Percentiles rank a stretch among this genome's conserved stretches.
These are phyloP conservation scores for Multifurca ochricompacta DNA, from an alignment of 768 basidiomycete species.

Conservation along the genomic window DNA sequence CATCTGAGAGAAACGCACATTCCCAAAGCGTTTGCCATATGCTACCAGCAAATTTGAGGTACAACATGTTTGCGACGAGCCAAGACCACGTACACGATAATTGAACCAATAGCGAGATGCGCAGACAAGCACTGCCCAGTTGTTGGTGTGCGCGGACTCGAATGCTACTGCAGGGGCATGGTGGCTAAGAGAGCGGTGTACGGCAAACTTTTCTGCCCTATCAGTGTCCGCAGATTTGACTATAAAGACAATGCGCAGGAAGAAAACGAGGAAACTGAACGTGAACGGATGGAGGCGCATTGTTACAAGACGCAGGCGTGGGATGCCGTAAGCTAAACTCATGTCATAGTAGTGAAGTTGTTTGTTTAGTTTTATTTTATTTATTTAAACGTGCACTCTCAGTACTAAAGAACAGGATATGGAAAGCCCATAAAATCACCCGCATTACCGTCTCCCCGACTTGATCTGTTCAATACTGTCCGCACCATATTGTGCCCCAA, in stretches of 20 bases:
- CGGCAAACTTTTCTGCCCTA: background rate
- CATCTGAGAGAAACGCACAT: conserved; percentile 49
- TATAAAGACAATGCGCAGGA: background rate
- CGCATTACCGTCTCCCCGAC: conserved; percentile 5
- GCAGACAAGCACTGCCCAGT: conserved; percentile 97
- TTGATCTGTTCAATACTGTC: conserved; percentile 5
- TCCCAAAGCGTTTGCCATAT: conserved; percentile 97
- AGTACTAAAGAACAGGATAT: background rate
- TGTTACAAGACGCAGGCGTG: background rate
- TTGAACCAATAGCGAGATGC: conserved; percentile 98
- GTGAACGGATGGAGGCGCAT: background rate
- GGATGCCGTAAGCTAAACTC: too few relatives aligned
- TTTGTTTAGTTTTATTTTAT: too few relatives aligned
- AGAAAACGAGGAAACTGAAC: background rate
- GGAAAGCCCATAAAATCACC: background rate
- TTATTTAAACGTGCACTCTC: background rate
- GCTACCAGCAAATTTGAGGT: conserved; percentile 39
- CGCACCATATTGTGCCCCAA: conserved; percentile 6
- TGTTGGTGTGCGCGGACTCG: conserved; percentile 69
- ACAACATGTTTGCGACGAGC: background rate
- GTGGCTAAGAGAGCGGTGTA: conserved; percentile 4
- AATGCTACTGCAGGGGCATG: conserved; percentile 8
- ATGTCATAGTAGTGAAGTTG: too few relatives aligned
- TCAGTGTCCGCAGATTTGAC: background rate
- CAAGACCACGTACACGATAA: conserved; percentile 62